Conservation (phyloP, 257 asterid species). For the Salvia rosmarinus region DNA sequence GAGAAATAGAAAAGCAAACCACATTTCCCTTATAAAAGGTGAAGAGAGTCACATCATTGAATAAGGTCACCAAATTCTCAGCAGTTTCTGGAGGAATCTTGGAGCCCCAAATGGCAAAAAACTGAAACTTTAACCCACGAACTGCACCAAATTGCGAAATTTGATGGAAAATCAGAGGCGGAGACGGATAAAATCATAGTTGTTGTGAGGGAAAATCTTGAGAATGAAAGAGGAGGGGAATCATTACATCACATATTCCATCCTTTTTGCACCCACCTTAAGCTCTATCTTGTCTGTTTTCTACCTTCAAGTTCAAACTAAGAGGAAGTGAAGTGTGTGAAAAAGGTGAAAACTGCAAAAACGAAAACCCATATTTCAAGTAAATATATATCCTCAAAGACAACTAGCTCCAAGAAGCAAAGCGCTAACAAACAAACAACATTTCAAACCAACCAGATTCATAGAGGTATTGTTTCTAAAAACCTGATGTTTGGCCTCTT, state of each 20-base stretch:
- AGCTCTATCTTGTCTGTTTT: not conserved
- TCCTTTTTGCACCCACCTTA: constrained; percentile 33
- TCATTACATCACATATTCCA: constrained; percentile 45
- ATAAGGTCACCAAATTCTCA: constrained; percentile 27
- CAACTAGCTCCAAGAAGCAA: constrained; percentile 21
- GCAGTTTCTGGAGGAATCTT: constrained; percentile 39
- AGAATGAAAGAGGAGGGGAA: constrained; percentile 56
- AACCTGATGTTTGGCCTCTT: constrained; percentile 2
- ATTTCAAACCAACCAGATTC: constrained; percentile 18
- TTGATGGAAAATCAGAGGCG: constrained; percentile 27
- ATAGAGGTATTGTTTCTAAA: not conserved
- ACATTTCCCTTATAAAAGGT: constrained; percentile 34
- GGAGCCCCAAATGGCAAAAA: constrained; percentile 44
- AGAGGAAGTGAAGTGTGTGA: not conserved
- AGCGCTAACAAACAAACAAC: constrained; percentile 25
- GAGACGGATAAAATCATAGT: constrained; percentile 26
- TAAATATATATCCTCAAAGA: not conserved
- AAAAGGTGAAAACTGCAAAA: not conserved
- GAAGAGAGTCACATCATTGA: constrained; percentile 26
- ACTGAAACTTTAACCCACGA: constrained; percentile 33
- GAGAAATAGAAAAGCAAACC: constrained; percentile 30
- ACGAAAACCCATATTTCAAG: constrained; percentile 26
- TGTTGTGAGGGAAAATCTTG: constrained; percentile 41
- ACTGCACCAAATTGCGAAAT: constrained; percentile 21
- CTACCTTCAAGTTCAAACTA: constrained; percentile 6